Percentiles rank a stretch among this genome's conserved stretches.
These are phyloP conservation scores for Yarrowia sp. DNA, from an alignment of 805 yeast species.

Conservation along the genomic window DNA sequence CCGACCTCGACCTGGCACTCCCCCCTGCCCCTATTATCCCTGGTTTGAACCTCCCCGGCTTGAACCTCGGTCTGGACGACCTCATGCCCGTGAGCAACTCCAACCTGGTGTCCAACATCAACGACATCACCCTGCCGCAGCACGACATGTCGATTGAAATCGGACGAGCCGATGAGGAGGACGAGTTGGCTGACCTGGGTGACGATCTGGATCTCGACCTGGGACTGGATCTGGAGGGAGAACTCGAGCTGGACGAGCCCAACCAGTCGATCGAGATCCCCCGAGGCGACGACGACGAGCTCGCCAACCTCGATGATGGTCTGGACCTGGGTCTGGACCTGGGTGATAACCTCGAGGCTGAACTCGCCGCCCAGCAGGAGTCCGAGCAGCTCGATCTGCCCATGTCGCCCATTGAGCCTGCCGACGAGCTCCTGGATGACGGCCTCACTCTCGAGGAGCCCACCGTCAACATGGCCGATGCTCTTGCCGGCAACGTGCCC, in stretches of 20 bases:
- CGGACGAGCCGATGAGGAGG: constrained; percentile 30
- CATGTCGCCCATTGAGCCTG: constrained; percentile 26
- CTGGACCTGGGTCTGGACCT: constrained; percentile 50
- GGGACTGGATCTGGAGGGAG: constrained; percentile 15
- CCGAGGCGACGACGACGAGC: constrained; percentile 45
- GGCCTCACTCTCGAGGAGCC: constrained; percentile 23
- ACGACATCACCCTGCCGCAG: constrained; percentile 26
- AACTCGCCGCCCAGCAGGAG: constrained; percentile 30
- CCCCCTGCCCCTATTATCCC: constrained; percentile 15
- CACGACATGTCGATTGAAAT: constrained; percentile 25
- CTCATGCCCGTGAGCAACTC: constrained; percentile 7
- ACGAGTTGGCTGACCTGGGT: constrained; percentile 36
- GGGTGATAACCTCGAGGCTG: constrained; percentile 47
- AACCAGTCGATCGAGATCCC: constrained; percentile 69
- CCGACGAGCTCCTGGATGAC: neutral
- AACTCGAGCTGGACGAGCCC: constrained; percentile 20
- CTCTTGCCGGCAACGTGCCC: constrained; percentile 21
- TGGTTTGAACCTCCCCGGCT: constrained; percentile 3
- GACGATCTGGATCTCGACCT: constrained; percentile 34
- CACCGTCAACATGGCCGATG: constrained; percentile 14
- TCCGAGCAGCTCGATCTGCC: constrained; percentile 21
- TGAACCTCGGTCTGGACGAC: constrained; percentile 12
- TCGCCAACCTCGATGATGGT: constrained; percentile 38
- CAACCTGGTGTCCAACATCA: constrained; percentile 10
- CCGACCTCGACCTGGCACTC: constrained; percentile 60